These are phyloP conservation scores for Cercospora berteroae DNA, from an alignment of 2,329 filamentous ascomycete species.

Conservation along the genomic window DNA sequence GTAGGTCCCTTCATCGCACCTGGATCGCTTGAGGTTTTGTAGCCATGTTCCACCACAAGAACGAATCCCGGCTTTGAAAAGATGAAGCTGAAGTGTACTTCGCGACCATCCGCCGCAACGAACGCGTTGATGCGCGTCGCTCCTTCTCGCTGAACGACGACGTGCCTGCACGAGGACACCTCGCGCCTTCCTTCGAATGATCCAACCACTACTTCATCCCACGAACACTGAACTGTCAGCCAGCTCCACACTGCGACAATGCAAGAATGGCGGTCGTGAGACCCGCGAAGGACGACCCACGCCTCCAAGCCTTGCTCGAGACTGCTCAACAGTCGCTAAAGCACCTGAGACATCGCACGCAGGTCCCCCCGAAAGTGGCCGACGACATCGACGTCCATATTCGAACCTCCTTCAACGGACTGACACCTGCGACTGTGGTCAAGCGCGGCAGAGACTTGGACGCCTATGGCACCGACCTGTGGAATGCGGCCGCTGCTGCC, in stretches of 20 bases:
- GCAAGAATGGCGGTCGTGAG: conserved; percentile 25
- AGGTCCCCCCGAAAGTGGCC: conserved; percentile 17
- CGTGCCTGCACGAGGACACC: not conserved
- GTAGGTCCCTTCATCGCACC: not conserved
- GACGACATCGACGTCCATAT: conserved; percentile 25
- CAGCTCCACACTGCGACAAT: not conserved
- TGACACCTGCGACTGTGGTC: conserved; percentile 17
- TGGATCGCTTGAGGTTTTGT: not conserved
- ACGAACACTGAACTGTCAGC: not conserved
- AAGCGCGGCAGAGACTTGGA: conserved; percentile 54
- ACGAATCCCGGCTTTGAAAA: not conserved
- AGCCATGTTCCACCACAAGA: not conserved
- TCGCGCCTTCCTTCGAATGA: not conserved
- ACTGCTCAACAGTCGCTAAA: conserved; percentile 10
- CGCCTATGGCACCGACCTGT: conserved; percentile 56
- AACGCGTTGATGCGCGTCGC: not conserved
- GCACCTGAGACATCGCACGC: conserved; percentile 23
- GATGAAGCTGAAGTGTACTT: not conserved
- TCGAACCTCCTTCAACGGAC: conserved; percentile 20
- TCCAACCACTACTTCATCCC: not conserved
- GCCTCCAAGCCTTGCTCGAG: conserved; percentile 24
- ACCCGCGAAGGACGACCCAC: conserved; percentile 25
- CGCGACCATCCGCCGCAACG: not conserved
- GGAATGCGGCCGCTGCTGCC: conserved; percentile 64
- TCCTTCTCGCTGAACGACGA: not conserved